phyloP scores from a whole-genome alignment of 768 basidiomycete species.

The Lyophyllum atratum region DNA sequence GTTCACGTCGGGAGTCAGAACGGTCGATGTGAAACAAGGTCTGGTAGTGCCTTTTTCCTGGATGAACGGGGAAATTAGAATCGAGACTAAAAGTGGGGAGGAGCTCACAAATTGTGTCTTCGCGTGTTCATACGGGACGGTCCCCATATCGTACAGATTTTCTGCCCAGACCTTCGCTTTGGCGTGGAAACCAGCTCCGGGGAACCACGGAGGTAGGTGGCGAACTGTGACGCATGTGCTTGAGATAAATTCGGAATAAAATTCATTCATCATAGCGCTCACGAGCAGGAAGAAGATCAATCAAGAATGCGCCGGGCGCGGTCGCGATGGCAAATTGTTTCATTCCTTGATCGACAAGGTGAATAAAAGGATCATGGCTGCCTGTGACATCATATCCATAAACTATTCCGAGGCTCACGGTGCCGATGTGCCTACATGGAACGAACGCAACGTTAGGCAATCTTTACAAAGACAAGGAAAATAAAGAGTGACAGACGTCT shows the following conservation, averaged over 20 bases:
- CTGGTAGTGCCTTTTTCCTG: slow-evolving; percentile 8
- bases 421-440: slow-evolving; percentile 11
- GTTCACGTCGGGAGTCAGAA: background rate
- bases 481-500: background rate
- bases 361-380: slow-evolving; percentile 25
- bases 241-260: background rate
- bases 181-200: background rate
- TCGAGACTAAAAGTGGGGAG: background rate
- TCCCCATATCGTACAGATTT: background rate
- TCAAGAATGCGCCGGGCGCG: slow-evolving; percentile 22
- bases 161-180: background rate
- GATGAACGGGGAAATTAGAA: background rate
- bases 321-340: slow-evolving; percentile 16
- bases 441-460: background rate
- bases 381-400: slow-evolving; percentile 29
- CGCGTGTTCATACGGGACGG: background rate
- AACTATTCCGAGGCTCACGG: slow-evolving; percentile 23
- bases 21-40: background rate
- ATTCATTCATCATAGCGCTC: background rate
- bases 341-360: slow-evolving; percentile 21
- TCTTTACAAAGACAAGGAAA: no score
- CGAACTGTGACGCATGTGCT: background rate
- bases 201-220: background rate
- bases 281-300: slow-evolving; percentile 20
- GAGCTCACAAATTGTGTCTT: background rate